phyloP scores from a whole-genome alignment of 2,329 filamentous ascomycete species.

The Monilinia laxa region DNA sequence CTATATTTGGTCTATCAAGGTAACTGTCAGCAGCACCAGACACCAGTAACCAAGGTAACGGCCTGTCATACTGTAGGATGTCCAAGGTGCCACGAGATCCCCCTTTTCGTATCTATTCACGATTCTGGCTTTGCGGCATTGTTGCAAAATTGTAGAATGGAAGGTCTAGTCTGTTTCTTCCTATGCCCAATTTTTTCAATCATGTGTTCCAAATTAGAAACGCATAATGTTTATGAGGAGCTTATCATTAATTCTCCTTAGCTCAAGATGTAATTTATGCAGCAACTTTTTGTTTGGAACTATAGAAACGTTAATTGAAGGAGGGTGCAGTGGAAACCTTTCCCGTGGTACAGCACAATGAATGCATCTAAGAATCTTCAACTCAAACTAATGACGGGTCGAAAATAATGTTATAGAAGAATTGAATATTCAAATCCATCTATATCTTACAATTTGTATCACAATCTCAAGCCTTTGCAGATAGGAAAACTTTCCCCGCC shows the following conservation, averaged over 20 bases:
- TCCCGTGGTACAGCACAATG: not conserved
- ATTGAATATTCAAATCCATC: conserved; percentile 10
- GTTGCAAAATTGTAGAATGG: not conserved
- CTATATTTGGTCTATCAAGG: conserved; percentile 8
- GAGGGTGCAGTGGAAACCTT: not conserved
- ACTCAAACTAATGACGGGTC: not conserved
- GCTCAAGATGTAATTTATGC: conserved; percentile 5
- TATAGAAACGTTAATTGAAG: not conserved
- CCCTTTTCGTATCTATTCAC: conserved; percentile 1
- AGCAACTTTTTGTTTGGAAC: not conserved
- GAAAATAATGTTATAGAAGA: not conserved
- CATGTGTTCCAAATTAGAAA: conserved; percentile 7
- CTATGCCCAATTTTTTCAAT: not conserved
- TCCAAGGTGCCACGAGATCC: conserved; percentile 6
- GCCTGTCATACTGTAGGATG: not conserved
- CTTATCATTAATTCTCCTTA: conserved; percentile 13
- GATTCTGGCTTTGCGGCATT: not conserved
- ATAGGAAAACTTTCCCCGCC: conserved; percentile 8
- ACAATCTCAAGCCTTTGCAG: conserved; percentile 19
- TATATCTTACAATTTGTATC: conserved; percentile 13
- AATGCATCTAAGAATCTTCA: not conserved
- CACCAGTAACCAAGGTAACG: not conserved
- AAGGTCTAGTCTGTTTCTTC: conserved; percentile 6
- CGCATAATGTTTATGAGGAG: conserved; percentile 1
- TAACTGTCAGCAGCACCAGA: not conserved